Evolutionary conservation across 768 basidiomycete genomes (phyloP).

Genomic region (Podaxis pistillaris): DNA sequence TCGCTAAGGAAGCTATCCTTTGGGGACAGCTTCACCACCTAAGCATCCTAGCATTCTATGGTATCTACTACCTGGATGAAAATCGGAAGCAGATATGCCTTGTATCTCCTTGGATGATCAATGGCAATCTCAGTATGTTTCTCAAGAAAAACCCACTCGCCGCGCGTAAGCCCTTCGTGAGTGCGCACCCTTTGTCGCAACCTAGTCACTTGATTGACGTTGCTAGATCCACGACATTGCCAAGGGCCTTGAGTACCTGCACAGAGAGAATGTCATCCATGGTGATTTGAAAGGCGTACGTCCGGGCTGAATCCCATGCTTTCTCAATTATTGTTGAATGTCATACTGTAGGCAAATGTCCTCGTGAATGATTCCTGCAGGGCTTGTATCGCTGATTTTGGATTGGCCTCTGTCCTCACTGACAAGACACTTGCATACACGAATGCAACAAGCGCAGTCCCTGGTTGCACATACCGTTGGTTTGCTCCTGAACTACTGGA

Average conservation of each 20-base stretch:
- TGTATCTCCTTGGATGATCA: slow-evolving; percentile 16
- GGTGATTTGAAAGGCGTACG: slow-evolving; percentile 15
- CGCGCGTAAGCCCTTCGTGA: slow-evolving; percentile 2
- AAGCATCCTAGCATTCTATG: background rate
- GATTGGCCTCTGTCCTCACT: slow-evolving; percentile 9
- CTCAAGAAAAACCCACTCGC: background rate
- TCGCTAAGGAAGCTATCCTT: background rate
- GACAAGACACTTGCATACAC: slow-evolving; percentile 7
- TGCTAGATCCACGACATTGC: slow-evolving; percentile 14
- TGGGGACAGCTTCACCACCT: background rate
- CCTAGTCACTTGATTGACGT: background rate
- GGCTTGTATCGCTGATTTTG: slow-evolving; percentile 19
- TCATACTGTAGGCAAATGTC: slow-evolving; percentile 13
- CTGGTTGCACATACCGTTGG: slow-evolving; percentile 15
- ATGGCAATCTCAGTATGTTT: slow-evolving; percentile 8
- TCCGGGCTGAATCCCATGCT: no score
- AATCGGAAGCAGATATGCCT: slow-evolving; percentile 1
- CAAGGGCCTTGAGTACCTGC: slow-evolving; percentile 14
- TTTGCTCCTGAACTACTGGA: slow-evolving; percentile 19
- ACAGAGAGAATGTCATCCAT: slow-evolving; percentile 15
- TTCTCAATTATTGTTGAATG: no score
- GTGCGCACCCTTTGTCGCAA: background rate
- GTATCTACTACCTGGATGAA: background rate
- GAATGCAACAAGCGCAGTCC: background rate
- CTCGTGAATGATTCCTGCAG: slow-evolving; percentile 11